Evolutionary conservation across 2,329 filamentous ascomycete genomes (phyloP), one percentile per base, ranked within the genome.

Genomic region (Colletotrichum destructivum): DNA sequence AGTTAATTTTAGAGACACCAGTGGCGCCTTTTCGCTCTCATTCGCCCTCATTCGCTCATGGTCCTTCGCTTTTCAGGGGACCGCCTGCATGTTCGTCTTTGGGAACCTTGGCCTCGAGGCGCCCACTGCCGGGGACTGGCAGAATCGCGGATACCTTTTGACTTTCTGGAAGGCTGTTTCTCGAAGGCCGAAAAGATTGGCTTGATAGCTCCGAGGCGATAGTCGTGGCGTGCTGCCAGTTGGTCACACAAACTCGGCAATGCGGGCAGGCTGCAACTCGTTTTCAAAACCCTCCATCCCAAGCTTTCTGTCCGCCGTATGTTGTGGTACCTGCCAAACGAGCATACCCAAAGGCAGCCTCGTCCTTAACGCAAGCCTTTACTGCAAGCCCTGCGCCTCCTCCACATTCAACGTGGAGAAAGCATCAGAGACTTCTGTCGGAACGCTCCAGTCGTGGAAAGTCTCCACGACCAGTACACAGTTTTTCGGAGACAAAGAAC

Each of bases 1-100:
- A 44, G 54, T 69, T 69, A 72, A 72, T 51, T 72, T 63, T 72
- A 64, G 69, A 69, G 47, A 64, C 69, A 60, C 69, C 69, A 72
- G 54, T 59, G 38, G 57, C 52, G 64, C 51, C 15, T 23, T 40
- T 42, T 16, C 49, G 46, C 31, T 35, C 7, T 35, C 31, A 35
- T 35, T 35, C 31, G 55, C 51, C 21, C 26, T 35, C 31, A 35
- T 35, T 35, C 31, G 55, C 51, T 21, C 26, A 6, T 52, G 52
- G 35, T 26, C 4, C n/a, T 31, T 42, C 13, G 16, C 31, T 46
- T 40, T 54, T 49, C 64, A 49, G 40, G 47, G 65, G 46, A 40
- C n/a, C 40, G 54, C 69, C 59, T 54, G 40, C 59, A 26, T 63
- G 52, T 15, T 47, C 21, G 38, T 52, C 26, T 55, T 62, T 35